These are phyloP conservation scores for Leccinellum rugosiceps DNA, from an alignment of 768 basidiomycete species.

Conservation along the genomic window DNA sequence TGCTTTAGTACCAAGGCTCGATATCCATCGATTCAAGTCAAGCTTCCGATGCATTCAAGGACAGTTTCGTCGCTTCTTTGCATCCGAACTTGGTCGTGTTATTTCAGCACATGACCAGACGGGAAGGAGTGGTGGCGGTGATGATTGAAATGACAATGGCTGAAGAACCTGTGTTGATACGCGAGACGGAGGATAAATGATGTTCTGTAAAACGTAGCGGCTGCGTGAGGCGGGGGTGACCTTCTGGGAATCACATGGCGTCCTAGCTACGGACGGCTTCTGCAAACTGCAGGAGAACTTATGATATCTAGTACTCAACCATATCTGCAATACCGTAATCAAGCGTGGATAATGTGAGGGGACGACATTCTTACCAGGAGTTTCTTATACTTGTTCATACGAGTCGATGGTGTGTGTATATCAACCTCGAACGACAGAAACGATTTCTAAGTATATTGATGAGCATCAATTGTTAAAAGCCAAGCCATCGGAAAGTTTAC, in stretches of 20 bases:
- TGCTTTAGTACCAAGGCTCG: constrained; percentile 3
- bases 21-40: constrained; percentile 13
- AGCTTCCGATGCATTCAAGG: constrained; percentile 8
- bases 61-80: constrained; percentile 7
- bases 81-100: constrained; percentile 10
- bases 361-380: constrained; percentile 3
- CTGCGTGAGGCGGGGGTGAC: neutral
- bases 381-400: neutral
- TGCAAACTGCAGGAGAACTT: neutral
- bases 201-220: neutral
- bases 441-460: constrained; percentile 5
- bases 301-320: neutral
- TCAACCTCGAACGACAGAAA: neutral
- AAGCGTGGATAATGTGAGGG: neutral
- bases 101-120: constrained; percentile 22
- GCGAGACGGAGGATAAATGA: neutral
- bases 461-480: neutral
- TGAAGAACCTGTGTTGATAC: neutral
- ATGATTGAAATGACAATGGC: neutral
- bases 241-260: neutral
- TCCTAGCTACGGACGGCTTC: neutral
- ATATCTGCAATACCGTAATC: constrained; percentile 1
- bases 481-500: neutral
- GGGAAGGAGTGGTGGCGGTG: neutral
- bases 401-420: neutral